Base-by-base conservation (phyloP, 2,329 filamentous ascomycete species). In the Trichoderma sp. region DNA sequence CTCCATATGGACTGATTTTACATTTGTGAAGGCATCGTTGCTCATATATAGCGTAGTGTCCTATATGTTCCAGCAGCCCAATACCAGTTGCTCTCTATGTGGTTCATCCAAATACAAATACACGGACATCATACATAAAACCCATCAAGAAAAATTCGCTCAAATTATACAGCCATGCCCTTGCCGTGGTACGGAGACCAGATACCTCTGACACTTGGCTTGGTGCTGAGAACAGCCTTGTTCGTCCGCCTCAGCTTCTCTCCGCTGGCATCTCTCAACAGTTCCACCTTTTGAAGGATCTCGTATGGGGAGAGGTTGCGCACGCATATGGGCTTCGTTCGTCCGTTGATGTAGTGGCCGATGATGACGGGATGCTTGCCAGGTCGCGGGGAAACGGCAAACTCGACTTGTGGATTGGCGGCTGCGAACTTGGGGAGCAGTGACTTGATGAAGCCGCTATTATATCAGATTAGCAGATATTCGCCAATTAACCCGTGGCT, bases 331-430 rank as follows among this genome's bases (percentile, higher is more conserved):
- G 92, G 87, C 79, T 95, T 95, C 70, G 91, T 86, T 32, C 89
- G 86, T 70, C 94, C 94, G 79, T 97, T 98, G 84, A 98, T 92
- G 81, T 97, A 99, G 80, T 92, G 87, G 68, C 93, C 95, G 74
- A 90, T 89, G 74, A 99, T 88, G 70, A 97, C 88, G 42, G 95
- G 95, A 80, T 98, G 94, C 77, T 91, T 91, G 73, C 89, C 84
- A n/a, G 94, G 94, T 72, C 94, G 90, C 19, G 94, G 95, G 45
- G 94, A 96, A 69, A 99, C 89, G 75, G 88, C 89, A 81, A 99
- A 92, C 82, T 98, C 94, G 84, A 98, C 89, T 79, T 92, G 87
- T 34, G 94, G 93, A 81, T 97, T 92, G 74, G 86, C 82, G 73
- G 87, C 83, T 66, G 94, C 94, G 82, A 99, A 97, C 72, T 85